phyloP scores from a whole-genome alignment of 257 asterid genomes.

The Salvia splendens region DNA sequence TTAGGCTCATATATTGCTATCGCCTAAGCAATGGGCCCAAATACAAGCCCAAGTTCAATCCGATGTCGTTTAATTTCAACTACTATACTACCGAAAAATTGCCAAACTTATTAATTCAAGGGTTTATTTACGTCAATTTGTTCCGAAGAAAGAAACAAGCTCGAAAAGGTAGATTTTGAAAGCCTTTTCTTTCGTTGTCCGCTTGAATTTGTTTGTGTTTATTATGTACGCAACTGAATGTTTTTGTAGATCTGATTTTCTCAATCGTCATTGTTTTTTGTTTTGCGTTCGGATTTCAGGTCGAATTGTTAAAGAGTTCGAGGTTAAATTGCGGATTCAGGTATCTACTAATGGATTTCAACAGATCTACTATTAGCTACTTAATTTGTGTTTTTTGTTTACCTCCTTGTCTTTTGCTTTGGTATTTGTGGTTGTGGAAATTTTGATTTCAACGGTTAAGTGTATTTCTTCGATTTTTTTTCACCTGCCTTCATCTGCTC shows the following conservation, averaged over 20 bases:
- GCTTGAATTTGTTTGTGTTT: too few relatives aligned
- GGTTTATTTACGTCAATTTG: conserved; percentile 29
- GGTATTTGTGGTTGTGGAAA: neutral
- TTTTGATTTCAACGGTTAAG: conserved; percentile 5
- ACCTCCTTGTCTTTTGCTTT: neutral
- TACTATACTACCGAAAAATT: neutral
- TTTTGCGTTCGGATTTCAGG: conserved; percentile 25
- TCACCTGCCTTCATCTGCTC: neutral
- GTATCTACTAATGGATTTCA: conserved; percentile 6
- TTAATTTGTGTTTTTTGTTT: conserved; percentile 2
- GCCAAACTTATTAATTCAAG: conserved; percentile 14
- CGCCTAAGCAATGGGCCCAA: conserved; percentile 19
- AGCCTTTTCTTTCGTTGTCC: neutral
- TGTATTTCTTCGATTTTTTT: conserved; percentile 7
- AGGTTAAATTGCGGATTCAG: conserved; percentile 17
- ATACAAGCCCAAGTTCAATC: neutral
- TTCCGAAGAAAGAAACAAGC: conserved; percentile 22
- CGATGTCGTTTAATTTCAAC: conserved; percentile 26
- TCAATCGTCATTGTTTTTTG: neutral
- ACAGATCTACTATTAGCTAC: conserved; percentile 29
- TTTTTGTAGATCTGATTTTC: conserved; percentile 32
- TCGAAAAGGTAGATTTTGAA: conserved; percentile 12
- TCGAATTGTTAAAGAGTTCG: conserved; percentile 8
- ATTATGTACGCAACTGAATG: neutral
- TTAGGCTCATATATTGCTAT: neutral